phyloP scores from a whole-genome alignment of 2,329 filamentous ascomycete species.

The Colletotrichum costaricense region DNA sequence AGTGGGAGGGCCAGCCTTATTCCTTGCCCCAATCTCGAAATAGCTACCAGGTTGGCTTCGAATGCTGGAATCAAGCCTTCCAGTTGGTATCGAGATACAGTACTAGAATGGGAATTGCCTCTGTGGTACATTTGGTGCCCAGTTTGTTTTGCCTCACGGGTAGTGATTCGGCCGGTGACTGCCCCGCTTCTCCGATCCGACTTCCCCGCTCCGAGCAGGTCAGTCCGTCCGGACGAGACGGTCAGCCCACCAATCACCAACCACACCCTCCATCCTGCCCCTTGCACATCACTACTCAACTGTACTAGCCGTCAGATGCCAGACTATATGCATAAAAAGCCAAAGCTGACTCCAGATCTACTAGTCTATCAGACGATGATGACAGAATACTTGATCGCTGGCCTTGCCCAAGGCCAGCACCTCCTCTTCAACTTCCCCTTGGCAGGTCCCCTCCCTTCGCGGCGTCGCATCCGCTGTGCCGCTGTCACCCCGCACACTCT shows the following conservation, averaged over 20 bases:
- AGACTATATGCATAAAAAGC: slow-evolving; percentile 4
- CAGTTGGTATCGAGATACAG: no score
- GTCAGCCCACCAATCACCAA: not conserved
- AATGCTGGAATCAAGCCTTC: no score
- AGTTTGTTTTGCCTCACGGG: not conserved
- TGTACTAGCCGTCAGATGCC: not conserved
- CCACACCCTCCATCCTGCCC: not conserved
- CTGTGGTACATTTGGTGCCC: not conserved
- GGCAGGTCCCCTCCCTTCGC: not conserved
- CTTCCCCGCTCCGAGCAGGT: not conserved
- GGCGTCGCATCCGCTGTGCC: not conserved
- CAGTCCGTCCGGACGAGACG: not conserved
- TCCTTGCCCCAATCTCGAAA: no score
- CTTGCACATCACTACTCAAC: not conserved
- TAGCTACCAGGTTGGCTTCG: no score
- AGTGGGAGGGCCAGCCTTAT: no score
- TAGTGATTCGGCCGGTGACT: not conserved
- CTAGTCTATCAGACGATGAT: not conserved
- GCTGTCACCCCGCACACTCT: not conserved
- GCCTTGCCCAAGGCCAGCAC: not conserved
- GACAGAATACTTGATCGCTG: no score
- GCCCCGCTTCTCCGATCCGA: not conserved
- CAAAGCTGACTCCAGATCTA: not conserved
- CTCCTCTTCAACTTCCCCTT: not conserved
- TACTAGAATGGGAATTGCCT: no score